Evolutionary conservation across 1,139 yeast species (phyloP).

Genomic region (Debaryomycetaceae sp.): DNA sequence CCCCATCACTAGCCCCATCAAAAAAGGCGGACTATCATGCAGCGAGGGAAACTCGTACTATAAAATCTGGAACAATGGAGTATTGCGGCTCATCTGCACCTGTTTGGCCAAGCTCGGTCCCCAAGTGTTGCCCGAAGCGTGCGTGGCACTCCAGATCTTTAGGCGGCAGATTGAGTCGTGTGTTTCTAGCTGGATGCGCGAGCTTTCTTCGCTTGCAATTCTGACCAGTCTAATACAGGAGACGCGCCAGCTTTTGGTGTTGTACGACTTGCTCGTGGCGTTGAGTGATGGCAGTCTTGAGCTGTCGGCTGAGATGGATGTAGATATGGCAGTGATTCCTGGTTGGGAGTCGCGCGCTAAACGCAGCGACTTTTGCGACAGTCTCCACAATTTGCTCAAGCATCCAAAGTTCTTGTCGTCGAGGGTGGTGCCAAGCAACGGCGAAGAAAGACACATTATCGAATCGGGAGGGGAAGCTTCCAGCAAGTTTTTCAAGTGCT

Average conservation of each 20-base stretch:
- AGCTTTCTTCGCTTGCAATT: constrained; percentile 41
- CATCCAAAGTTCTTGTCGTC: constrained; percentile 80
- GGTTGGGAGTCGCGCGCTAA: constrained; percentile 52
- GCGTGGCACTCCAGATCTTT: constrained; percentile 55
- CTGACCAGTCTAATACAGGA: constrained; percentile 63
- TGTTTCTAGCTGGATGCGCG: constrained; percentile 60
- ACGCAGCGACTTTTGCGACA: constrained; percentile 44
- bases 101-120: constrained; percentile 56
- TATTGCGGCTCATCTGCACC: constrained; percentile 56
- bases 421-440: constrained; percentile 49
- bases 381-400: constrained; percentile 59
- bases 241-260: constrained; percentile 62
- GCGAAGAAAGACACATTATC: constrained; percentile 52
- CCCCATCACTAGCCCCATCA: constrained; percentile 57
- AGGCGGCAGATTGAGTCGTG: constrained; percentile 55
- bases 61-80: constrained; percentile 72
- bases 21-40: constrained; percentile 52
- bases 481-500: constrained; percentile 32
- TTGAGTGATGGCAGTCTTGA: constrained; percentile 24
- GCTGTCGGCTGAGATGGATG: constrained; percentile 6
- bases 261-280: constrained; percentile 51
- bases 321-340: constrained; percentile 34
- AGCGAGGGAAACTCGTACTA: constrained; percentile 44
- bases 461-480: constrained; percentile 30
- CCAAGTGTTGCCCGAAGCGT: constrained; percentile 52